These are phyloP conservation scores for Pseudocercospora fijiensis DNA, from an alignment of 2,329 filamentous ascomycete genomes.

Conservation along the genomic window DNA sequence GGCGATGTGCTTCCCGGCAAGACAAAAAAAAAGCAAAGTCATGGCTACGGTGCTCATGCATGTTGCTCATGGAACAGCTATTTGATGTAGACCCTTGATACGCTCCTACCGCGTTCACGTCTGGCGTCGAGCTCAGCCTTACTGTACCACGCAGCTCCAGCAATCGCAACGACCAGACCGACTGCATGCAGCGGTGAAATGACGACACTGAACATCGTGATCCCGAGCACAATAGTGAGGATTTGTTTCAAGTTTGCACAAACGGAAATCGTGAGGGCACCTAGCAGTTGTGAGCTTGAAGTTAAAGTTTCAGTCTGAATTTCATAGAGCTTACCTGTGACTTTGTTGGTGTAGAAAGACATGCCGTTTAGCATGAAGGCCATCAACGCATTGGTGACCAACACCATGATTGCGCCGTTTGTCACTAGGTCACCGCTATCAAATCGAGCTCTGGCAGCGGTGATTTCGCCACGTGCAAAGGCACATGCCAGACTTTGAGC, in stretches of 20 bases:
- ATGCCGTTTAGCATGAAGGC: slow-evolving; percentile 39
- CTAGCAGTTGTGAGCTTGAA: not conserved
- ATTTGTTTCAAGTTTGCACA: slow-evolving; percentile 39
- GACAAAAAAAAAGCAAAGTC: not conserved
- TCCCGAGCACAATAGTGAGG: slow-evolving; percentile 37
- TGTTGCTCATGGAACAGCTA: not conserved
- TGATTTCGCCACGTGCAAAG: slow-evolving; percentile 45
- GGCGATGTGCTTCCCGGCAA: not conserved
- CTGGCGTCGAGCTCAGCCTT: slow-evolving; percentile 52
- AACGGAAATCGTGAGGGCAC: slow-evolving; percentile 37
- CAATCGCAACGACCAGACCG: slow-evolving; percentile 55
- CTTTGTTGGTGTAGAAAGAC: slow-evolving; percentile 39
- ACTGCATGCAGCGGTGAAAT: slow-evolving; percentile 50
- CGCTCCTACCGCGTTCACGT: slow-evolving; percentile 2
- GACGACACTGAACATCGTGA: slow-evolving; percentile 37
- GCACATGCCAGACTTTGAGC: slow-evolving; percentile 57
- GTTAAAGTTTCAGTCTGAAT: not conserved
- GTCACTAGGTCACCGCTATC: not conserved
- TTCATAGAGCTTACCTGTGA: slow-evolving; percentile 27
- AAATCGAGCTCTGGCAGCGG: not conserved
- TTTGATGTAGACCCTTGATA: not conserved
- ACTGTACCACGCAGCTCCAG: slow-evolving; percentile 58
- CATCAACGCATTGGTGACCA: slow-evolving; percentile 31
- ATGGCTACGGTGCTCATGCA: not conserved
- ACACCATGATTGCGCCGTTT: not conserved